Percentiles rank a stretch among this genome's conserved stretches.
Evolutionary conservation across 345 rosid genomes (phyloP).

Genomic region (Pistacia vera): DNA sequence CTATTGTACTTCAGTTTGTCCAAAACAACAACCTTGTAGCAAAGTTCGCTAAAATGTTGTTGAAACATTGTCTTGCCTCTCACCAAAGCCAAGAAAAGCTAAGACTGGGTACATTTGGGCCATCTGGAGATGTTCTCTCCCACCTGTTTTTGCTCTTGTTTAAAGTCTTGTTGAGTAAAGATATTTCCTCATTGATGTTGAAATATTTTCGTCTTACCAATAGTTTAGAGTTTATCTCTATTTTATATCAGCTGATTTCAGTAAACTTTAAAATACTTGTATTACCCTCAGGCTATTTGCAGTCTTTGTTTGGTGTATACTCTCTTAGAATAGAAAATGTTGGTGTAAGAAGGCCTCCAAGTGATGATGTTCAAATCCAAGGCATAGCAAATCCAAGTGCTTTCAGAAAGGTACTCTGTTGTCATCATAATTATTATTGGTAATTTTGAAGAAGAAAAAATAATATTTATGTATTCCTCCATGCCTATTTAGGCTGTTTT

Average conservation of each 20-base stretch:
- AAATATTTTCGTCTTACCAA: neutral
- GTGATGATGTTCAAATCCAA: slow-evolving; percentile 70
- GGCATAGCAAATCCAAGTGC: slow-evolving; percentile 66
- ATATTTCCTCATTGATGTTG: neutral
- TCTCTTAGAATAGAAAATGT: slow-evolving; percentile 70
- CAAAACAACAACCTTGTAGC: neutral
- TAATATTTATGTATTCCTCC: neutral
- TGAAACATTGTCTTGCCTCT: neutral
- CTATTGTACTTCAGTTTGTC: neutral
- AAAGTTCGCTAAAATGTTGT: neutral
- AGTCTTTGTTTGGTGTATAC: slow-evolving; percentile 70
- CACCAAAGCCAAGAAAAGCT: neutral
- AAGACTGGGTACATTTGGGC: neutral
- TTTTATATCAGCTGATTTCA: slow-evolving; percentile 6
- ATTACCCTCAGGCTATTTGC: slow-evolving; percentile 57
- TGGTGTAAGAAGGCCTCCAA: slow-evolving; percentile 65
- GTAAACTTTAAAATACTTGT: slow-evolving; percentile 10
- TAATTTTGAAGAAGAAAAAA: neutral
- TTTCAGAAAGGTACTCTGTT: slow-evolving; percentile 55
- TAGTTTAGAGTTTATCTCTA: neutral
- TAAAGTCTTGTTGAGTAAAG: neutral
- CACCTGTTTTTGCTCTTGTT: neutral
- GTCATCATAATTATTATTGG: neutral
- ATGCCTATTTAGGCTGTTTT: slow-evolving; percentile 50
- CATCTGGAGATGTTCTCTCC: neutral